phyloP scores from a whole-genome alignment of 164 flowering plant genomes.

The Nymphaea thermarum region DNA sequence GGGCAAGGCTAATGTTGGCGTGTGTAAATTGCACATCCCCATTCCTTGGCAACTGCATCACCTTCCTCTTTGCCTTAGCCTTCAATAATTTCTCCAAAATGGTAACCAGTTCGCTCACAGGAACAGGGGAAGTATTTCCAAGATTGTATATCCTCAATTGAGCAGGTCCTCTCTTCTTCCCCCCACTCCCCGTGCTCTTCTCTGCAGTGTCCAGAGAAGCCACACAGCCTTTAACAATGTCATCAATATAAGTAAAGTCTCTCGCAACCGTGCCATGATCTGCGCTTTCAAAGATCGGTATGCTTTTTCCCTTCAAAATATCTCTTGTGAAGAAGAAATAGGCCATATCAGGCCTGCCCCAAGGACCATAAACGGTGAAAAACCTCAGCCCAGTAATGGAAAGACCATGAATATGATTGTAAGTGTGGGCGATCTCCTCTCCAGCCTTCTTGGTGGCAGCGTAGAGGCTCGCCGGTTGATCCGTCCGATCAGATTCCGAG shows the following conservation, averaged over 20 bases:
- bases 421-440: conserved; percentile 85
- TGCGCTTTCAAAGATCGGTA: conserved; percentile 54
- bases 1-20: conserved; percentile 78
- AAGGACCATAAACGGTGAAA: conserved; percentile 92
- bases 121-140: conserved; percentile 75
- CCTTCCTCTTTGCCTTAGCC: conserved; percentile 57
- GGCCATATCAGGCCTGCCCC: conserved; percentile 97
- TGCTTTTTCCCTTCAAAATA: conserved; percentile 60
- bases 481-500: conserved; percentile 76
- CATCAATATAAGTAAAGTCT: conserved; percentile 86
- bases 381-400: conserved; percentile 84
- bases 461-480: conserved; percentile 88
- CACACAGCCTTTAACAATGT: conserved; percentile 63
- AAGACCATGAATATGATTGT: conserved; percentile 79
- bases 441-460: conserved; percentile 97
- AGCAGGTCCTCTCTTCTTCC: conserved; percentile 82
- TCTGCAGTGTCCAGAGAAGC: conserved; percentile 55
- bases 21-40: conserved; percentile 93
- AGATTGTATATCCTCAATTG: conserved; percentile 73
- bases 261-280: conserved; percentile 6
- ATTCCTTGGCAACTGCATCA: conserved; percentile 78
- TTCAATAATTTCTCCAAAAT: conserved; percentile 82
- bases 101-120: conserved; percentile 63
- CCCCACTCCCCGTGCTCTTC: conserved; percentile 85
- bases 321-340: conserved; percentile 85